phyloP scores from a whole-genome alignment of 495 filamentous ascomycete species.

The Neurospora hispaniola region DNA sequence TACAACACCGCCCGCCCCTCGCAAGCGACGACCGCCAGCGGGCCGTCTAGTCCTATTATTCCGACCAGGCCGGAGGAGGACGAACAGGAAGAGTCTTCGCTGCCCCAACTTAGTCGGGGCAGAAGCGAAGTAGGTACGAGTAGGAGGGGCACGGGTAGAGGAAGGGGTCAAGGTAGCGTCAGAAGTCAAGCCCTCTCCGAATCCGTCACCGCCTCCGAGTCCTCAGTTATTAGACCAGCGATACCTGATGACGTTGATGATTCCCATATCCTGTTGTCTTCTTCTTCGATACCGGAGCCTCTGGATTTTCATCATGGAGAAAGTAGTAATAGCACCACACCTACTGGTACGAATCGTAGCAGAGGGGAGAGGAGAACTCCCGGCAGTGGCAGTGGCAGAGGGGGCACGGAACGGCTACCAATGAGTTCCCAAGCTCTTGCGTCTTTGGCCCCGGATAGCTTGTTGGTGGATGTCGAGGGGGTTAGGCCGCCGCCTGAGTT shows the following conservation, averaged over 20 bases:
- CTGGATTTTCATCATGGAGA: neutral
- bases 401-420: neutral
- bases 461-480: slow-evolving; percentile 37
- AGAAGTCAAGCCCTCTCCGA: neutral
- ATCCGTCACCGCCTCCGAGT: neutral
- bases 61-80: neutral
- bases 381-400: neutral
- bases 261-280: neutral
- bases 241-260: neutral
- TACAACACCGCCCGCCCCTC: slow-evolving; percentile 22
- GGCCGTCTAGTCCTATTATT: slow-evolving; percentile 18
- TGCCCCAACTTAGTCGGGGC: neutral
- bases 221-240: neutral
- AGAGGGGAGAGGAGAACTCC: neutral
- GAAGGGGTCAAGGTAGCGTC: neutral
- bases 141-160: neutral
- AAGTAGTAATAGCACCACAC: neutral
- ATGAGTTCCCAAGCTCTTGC: neutral
- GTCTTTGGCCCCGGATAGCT: neutral
- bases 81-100: neutral
- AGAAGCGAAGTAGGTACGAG: neutral
- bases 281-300: neutral
- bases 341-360: neutral
- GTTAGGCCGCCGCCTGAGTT: slow-evolving; percentile 28
- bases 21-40: slow-evolving; percentile 36